Evolutionary conservation across 257 asterid genomes (phyloP), one percentile per base, ranked within the genome.

Genomic region (Solanum ossicruentum): DNA sequence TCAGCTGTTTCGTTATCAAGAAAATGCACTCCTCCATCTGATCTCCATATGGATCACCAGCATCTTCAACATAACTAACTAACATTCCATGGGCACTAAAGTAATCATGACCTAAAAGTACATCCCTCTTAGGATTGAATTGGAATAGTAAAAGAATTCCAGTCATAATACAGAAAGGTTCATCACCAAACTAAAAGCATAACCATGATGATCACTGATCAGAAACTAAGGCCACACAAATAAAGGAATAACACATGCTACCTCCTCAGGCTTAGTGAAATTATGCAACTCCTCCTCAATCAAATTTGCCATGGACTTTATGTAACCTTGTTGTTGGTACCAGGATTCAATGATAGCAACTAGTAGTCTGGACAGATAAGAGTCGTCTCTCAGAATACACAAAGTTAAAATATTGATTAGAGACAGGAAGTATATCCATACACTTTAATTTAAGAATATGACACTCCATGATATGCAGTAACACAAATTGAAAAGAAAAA

Each of bases 21-120:
- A 86, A 89, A 81, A 96, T 93, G 86, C 98, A 96, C 66, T 96
- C 97, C 85, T 96, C 98, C 99, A 96, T 96, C 93, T 96, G 99
- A 88, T 90, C 97, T 87, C 84, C 90, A 80, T 96, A 93, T 9
- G 98, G 99, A 87, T 96, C 99, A 11, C 99, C 99, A 4, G 98
- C 98, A 81, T 93, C 65, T 92, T 95, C 98, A 72, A 96, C 94
- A 63, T 96, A 96, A 86, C 99, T 95, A 17, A 95, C 95, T 5
- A 98, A 97, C 84, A 95, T 98, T 54, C 99, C 98, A 80, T 95
- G 99, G 67, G 99, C 98, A 47, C 99, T 26, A 26, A 96, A 96
- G 28, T 28, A 84, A 95, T 87, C 96, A 93, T 92, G 47, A 94
- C 93, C 99, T 96, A 83, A 67, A 26, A 81, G 69, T 57, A 70